These are phyloP conservation scores for Globisporangium parvum DNA, from an alignment of 352 stramenopile species.

Conservation along the genomic window DNA sequence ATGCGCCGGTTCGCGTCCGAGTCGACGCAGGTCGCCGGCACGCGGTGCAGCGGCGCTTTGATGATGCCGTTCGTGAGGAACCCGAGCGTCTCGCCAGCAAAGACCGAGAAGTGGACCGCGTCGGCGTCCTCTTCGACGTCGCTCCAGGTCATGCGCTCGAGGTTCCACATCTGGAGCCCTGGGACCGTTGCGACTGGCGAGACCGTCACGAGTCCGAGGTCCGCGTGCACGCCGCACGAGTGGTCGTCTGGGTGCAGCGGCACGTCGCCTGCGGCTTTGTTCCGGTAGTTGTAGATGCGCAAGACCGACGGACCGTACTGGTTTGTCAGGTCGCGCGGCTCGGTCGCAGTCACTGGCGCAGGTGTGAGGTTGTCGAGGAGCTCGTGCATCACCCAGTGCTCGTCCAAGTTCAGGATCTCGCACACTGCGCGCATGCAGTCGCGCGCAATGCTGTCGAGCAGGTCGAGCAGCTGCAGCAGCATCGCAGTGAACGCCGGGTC, in stretches of 20 bases:
- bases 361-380: constrained; percentile 54
- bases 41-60: constrained; percentile 64
- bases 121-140: constrained; percentile 65
- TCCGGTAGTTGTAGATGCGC: constrained; percentile 83
- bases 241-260: constrained; percentile 44
- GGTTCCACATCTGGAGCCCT: constrained; percentile 82
- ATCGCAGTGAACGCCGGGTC: constrained; percentile 45
- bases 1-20: constrained; percentile 58
- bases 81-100: constrained; percentile 72
- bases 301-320: constrained; percentile 78
- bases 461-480: constrained; percentile 46
- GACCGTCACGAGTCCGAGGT: constrained; percentile 74
- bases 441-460: constrained; percentile 60
- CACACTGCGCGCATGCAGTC: constrained; percentile 78
- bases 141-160: constrained; percentile 76
- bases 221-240: constrained; percentile 73
- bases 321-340: constrained; percentile 33
- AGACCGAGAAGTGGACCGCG: constrained; percentile 69
- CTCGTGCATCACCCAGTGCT: constrained; percentile 54
- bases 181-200: constrained; percentile 69
- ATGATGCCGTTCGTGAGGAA: constrained; percentile 73
- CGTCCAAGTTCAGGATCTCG: constrained; percentile 59
- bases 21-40: constrained; percentile 60
- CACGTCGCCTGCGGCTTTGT: constrained; percentile 34
- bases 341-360: constrained; percentile 15